A percentile compares a stretch with the other conserved stretches of the same genome.
Conservation (phyloP, 257 asterid species). For the Solanum ossicruentum region DNA sequence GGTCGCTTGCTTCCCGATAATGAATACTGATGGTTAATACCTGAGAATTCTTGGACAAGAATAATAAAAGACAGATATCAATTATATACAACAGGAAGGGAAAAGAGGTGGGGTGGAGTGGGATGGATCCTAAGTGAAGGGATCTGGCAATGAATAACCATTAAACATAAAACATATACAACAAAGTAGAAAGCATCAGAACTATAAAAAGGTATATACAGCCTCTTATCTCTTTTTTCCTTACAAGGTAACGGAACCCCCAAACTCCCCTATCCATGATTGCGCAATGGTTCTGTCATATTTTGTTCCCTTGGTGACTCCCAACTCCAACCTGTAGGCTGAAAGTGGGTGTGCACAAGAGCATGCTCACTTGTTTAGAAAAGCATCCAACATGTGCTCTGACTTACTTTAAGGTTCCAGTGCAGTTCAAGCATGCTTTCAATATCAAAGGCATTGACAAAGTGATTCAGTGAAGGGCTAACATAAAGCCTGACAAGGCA, state of each 20-base stretch:
- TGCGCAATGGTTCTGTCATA: not conserved
- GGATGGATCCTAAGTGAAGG: not conserved
- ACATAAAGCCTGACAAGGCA: not conserved
- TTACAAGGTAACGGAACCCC: not conserved
- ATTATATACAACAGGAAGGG: not conserved
- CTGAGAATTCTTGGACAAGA: conserved; percentile 15
- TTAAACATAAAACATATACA: not conserved
- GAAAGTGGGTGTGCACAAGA: not conserved
- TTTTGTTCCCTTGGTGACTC: not conserved
- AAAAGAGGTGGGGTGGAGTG: not conserved
- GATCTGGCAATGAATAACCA: not conserved
- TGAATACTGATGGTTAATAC: conserved; percentile 14
- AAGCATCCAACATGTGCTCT: not conserved
- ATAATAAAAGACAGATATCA: not conserved
- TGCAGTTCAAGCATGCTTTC: not conserved
- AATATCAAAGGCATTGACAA: not conserved
- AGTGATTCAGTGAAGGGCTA: not conserved
- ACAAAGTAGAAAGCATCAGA: not conserved
- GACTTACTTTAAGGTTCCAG: not conserved
- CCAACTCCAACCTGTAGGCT: not conserved
- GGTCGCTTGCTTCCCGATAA: conserved; percentile 35
- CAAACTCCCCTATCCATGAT: not conserved
- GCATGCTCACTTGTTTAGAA: not conserved
- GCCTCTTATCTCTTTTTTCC: not conserved
- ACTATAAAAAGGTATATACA: not conserved